Base-by-base conservation (phyloP, 345 rosid species). In the Aquilaria yunnanensis region DNA sequence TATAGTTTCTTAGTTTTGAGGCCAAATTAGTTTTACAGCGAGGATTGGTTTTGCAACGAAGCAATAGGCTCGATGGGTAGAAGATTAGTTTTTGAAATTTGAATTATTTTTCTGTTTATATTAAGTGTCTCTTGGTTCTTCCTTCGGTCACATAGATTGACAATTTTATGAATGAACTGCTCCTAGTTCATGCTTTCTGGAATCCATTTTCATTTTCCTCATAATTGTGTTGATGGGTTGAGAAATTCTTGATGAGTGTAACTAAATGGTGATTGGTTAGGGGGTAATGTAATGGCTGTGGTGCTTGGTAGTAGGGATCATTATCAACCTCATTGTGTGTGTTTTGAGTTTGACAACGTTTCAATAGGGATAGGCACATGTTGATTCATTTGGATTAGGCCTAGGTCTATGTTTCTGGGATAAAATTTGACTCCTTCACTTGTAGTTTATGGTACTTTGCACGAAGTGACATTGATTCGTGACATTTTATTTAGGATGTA, bases 61-160 rank as follows among this genome's bases (percentile, higher is more conserved):
- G 55, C 32, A 6, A 14, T 37, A 54, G 67, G 45, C 54, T 59
- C 14, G 60, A 54, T 54, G 30, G 32, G 10, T 54, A 7, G 12
- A 64, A 11, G 67, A 51, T 64, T 45, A 46, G 67, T 54, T 12
- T 54, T 32, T 9, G 14, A 37, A 12, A 12, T 63, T 63, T 37
- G 53, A 9, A 8, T 3, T 13, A 0, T 52, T n/a, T 7, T 10
- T 32, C 7, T 46, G 4, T 6, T 30, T 47, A 10, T 4, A 6
- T 54, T 30, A 2, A 14, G 32, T 41, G 16, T 9, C 12, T 9
- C 6, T 54, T 54, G 4, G 29, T 14, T 45, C 8, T 13, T 54
- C 13, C 9, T 54, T 9, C 11, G 31, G 45, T 37, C 14, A 3
- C 16, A 37, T 29, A 16, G 45, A 10, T 45, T 0, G 31, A 52